Evolutionary conservation across 345 rosid genomes (phyloP).

Genomic region (Barbarea vulgaris): DNA sequence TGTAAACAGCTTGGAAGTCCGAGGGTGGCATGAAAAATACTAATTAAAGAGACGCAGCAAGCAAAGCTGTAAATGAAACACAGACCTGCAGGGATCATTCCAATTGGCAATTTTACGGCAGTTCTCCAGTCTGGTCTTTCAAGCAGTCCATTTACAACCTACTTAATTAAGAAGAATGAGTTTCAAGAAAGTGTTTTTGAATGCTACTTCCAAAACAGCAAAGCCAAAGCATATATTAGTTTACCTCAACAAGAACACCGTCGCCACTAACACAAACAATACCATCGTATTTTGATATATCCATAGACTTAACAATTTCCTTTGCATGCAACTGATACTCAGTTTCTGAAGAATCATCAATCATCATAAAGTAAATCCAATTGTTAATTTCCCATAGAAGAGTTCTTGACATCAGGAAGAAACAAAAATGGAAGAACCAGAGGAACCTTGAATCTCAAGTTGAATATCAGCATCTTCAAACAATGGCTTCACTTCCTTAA

Average conservation of each 20-base stretch:
- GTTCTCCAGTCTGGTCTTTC: conserved; percentile 82
- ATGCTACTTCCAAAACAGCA: background rate
- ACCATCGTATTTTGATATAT: conserved; percentile 71
- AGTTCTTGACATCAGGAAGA: background rate
- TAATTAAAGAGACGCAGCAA: background rate
- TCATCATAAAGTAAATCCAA: conserved; percentile 13
- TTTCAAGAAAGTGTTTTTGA: background rate
- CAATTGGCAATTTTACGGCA: conserved; percentile 75
- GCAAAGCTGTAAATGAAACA: background rate
- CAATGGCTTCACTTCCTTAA: conserved; percentile 68
- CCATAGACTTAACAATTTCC: conserved; percentile 62
- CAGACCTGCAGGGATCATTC: conserved; percentile 90
- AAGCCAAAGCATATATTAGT: background rate
- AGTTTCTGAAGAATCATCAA: conserved; percentile 59
- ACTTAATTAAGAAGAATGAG: conserved; percentile 50
- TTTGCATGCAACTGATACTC: conserved; percentile 75
- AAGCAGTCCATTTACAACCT: conserved; percentile 97
- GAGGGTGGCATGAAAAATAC: background rate
- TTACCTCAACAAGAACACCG: conserved; percentile 93
- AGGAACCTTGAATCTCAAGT: conserved; percentile 70
- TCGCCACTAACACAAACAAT: conserved; percentile 97
- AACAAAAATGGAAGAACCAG: background rate
- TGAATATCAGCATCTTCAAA: conserved; percentile 77
- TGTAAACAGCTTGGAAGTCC: background rate
- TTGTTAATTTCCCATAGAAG: background rate